Evolutionary conservation across 768 basidiomycete species (phyloP), one percentile per base, ranked within the genome.

Genomic region (Pulveroboletus sp.): DNA sequence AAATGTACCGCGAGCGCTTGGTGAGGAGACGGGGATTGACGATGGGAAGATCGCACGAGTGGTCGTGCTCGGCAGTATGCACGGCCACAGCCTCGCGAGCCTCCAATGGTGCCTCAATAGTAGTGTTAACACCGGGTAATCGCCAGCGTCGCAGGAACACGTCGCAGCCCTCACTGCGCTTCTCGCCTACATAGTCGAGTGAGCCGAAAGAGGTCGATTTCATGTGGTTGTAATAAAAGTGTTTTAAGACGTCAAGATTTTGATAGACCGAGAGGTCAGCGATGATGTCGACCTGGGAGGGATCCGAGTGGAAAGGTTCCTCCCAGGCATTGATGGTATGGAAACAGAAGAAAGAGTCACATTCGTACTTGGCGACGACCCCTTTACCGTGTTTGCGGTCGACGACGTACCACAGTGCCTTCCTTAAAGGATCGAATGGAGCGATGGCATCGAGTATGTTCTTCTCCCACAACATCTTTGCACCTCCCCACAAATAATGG

Each of bases 291-390:
- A 61, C 57, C 28, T 64, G 63, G 4, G 54, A 53, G 18, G 60
- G 49, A 39, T 67, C 61, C 1, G 57, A 54, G 9, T 57, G 40
- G 17, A 55, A 60, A 7, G 52, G 47, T 8, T 54, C 57, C 36
- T 73, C 72, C 65, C 67, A 74, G 1, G 73, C 68, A n/a, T 74
- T 74, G 51, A 73, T 14, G 26, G 60, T 53, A 47, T 74, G 73
- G 60, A 74, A 74, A 48, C 59, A 64, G 56, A 73, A 74, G 60
- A 73, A 74, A 0, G 71, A 63, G 40, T 64, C 60, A 39, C 59
- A 65, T 48, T 64, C 62, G 56, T 72, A 73, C 47, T 65, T 68
- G 39, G 71, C 66, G 5, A 73, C 59, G 31, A 74, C 58, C 0
- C 73, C 72, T 45, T 60, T 66, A 17, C 61, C 66, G 26, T 62